Conservation (phyloP, 2,329 filamentous ascomycete genomes). For the Dactylellina parvicollis region DNA sequence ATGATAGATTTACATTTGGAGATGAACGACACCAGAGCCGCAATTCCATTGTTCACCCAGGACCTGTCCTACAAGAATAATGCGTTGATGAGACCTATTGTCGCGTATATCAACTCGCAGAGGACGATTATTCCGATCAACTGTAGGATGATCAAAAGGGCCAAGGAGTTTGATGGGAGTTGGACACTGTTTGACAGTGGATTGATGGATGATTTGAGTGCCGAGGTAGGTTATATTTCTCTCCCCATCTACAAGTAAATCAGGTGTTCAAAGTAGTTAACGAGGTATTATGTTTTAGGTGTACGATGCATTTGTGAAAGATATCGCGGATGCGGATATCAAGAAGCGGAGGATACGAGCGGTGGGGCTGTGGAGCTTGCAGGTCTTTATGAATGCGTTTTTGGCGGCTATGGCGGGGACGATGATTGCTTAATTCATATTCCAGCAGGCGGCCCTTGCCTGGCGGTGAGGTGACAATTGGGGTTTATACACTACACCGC, state of each 20-base stretch:
- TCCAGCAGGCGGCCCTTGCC: too few species aligned
- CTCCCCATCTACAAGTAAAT: not conserved
- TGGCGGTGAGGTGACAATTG: too few species aligned
- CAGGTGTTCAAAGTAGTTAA: not conserved
- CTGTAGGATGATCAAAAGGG: slow-evolving; percentile 90
- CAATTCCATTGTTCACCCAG: slow-evolving; percentile 89
- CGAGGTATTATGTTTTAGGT: slow-evolving; percentile 65
- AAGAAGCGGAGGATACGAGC: slow-evolving; percentile 89
- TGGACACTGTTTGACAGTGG: slow-evolving; percentile 96
- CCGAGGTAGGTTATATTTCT: slow-evolving; percentile 69
- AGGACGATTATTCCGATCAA: slow-evolving; percentile 94
- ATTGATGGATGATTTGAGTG: slow-evolving; percentile 90
- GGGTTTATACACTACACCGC: too few species aligned
- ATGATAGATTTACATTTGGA: slow-evolving; percentile 96
- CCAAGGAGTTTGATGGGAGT: slow-evolving; percentile 88
- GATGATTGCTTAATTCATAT: slow-evolving; percentile 61
- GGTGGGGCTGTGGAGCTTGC: slow-evolving; percentile 94
- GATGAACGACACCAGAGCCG: slow-evolving; percentile 91
- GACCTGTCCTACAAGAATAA: slow-evolving; percentile 97
- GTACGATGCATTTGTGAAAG: slow-evolving; percentile 90
- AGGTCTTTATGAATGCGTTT: slow-evolving; percentile 88
- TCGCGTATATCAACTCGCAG: slow-evolving; percentile 96
- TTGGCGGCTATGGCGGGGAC: slow-evolving; percentile 93
- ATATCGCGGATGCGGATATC: slow-evolving; percentile 88
- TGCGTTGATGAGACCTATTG: slow-evolving; percentile 91